Evolutionary conservation across 2,329 filamentous ascomycete genomes (phyloP), one percentile per base, ranked within the genome.

Genomic region (Fusarium palustre): DNA sequence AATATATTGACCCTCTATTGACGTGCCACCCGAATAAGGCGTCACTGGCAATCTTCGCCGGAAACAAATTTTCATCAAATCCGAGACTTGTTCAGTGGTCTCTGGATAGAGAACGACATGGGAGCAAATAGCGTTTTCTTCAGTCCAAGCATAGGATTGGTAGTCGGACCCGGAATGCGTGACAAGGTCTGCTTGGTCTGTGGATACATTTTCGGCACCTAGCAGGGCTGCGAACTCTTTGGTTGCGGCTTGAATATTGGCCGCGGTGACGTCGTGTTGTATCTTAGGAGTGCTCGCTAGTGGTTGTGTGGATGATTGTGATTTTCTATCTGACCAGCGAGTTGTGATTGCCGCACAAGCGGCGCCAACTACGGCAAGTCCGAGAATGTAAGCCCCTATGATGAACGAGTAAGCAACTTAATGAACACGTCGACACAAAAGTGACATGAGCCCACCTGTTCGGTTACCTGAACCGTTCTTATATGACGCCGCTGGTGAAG

Each of bases 1-100:
- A 0, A 92, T 92, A 78, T 97, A 97, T 77, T 97, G 96, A 12
- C 92, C 94, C 78, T 97, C 94, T 0, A 97, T 83, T 67, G 92
- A 95, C 0, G 92, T 91, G 7, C 94, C 94, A 2, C 93, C 94
- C 0, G 92, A 96, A 76, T 92, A 97, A 0, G 92, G 91, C 57
- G 96, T 91, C 81, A 97, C 92, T 1, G 94, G 94, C 49, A 97
- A 87, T 9, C 86, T 89, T 77, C 93, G 90, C 15, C 24, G 11
- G 5, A 15, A 89, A 78, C 92, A 94, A 46, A 94, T 80, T 77
- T 92, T 92, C 88, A 93, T 93, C 60, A 94, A 88, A 41, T 84
- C 81, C 33, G 89, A 91, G 10, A 94, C 91, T 59, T 95, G 89
- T 64, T 92, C 87, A 2, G 92, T 95, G 5, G 84, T 88, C 5